Percentiles rank a stretch among this genome's conserved stretches.
Evolutionary conservation across 352 stramenopile genomes (phyloP).

Genomic region (Pythium pyrilobum): DNA sequence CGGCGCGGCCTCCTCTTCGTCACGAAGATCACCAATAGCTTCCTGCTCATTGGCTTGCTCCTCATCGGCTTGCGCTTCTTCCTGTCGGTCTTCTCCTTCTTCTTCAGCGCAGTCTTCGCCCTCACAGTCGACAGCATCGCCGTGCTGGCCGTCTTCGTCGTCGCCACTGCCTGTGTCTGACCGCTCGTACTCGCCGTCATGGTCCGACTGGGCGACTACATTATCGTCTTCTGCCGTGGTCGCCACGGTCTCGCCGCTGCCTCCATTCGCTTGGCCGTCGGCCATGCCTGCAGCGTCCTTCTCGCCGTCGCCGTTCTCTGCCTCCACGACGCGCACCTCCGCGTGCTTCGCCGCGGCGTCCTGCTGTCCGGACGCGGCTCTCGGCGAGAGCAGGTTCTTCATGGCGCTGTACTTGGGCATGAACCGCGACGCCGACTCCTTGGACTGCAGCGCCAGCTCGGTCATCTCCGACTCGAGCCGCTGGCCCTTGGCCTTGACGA

Average conservation of each 20-base stretch:
- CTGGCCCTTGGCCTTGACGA: slow-evolving; percentile 36
- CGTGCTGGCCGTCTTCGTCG: background rate
- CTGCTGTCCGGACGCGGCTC: background rate
- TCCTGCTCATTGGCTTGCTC: background rate
- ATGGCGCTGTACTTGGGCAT: slow-evolving; percentile 28
- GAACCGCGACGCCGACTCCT: slow-evolving; percentile 32
- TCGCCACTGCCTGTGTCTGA: background rate
- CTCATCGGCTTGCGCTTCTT: background rate
- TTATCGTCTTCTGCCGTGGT: too few species aligned
- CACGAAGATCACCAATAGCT: background rate
- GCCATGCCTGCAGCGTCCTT: background rate
- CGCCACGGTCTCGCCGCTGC: background rate
- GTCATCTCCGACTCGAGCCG: slow-evolving; percentile 33
- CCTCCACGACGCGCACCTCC: slow-evolving; percentile 6
- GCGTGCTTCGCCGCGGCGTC: background rate
- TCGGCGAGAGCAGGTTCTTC: slow-evolving; percentile 28
- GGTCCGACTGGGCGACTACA: background rate
- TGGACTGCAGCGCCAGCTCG: slow-evolving; percentile 28
- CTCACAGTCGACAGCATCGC: background rate
- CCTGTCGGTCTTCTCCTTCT: background rate
- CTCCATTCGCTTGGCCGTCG: too few species aligned
- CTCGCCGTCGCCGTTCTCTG: background rate
- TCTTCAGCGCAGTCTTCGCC: background rate
- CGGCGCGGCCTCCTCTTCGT: background rate
- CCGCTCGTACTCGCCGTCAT: background rate